A percentile compares a stretch with the other conserved stretches of the same genome.
phyloP scores from a whole-genome alignment of 2,329 filamentous ascomycete genomes.

The Fusarium sp. region DNA sequence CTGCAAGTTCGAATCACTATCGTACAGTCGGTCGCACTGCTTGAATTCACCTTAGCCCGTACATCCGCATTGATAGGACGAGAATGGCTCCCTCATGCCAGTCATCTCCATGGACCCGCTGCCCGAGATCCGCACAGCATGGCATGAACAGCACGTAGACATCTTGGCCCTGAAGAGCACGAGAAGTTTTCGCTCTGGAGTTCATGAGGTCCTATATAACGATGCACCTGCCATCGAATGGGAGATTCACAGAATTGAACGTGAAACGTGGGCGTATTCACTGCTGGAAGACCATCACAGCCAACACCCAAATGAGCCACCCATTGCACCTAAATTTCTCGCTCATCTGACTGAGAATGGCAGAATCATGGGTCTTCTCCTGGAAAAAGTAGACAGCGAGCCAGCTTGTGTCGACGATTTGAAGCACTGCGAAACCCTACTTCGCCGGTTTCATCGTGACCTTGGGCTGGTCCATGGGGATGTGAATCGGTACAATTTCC shows the following conservation, averaged over 20 bases:
- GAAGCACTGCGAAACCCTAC: neutral
- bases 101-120: too few relatives aligned
- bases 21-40: neutral
- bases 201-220: neutral
- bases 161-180: too few relatives aligned
- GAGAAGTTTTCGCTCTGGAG: too few relatives aligned
- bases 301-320: neutral
- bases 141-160: too few relatives aligned
- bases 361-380: neutral
- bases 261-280: neutral
- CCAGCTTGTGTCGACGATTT: neutral
- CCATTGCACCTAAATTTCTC: neutral
- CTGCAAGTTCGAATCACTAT: neutral
- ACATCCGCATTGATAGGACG: neutral
- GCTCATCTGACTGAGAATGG: neutral
- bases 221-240: neutral
- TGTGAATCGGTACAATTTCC: neutral
- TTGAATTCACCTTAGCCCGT: neutral
- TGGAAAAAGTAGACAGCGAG: neutral
- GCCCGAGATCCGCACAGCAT: too few relatives aligned
- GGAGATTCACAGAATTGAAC: neutral
- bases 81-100: too few relatives aligned
- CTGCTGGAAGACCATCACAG: accelerated
- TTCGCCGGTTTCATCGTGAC: neutral
- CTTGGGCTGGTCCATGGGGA: neutral